These are phyloP conservation scores for Talaromyces thailandensis DNA, from an alignment of 495 filamentous ascomycete genomes.

Conservation along the genomic window DNA sequence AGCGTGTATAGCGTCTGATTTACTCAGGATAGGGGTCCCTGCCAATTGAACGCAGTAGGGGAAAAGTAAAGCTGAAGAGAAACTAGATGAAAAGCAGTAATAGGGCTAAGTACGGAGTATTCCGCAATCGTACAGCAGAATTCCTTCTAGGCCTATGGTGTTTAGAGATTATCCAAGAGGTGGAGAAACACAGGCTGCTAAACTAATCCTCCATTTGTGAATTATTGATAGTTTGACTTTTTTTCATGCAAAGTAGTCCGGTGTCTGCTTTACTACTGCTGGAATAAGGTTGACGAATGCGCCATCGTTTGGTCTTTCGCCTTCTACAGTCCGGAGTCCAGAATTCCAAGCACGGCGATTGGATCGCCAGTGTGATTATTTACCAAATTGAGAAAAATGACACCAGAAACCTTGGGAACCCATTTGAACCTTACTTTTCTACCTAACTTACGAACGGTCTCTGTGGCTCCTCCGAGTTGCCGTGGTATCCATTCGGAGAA, in stretches of 20 bases:
- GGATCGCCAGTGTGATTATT: background rate
- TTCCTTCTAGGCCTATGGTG: background rate
- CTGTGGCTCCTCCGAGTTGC: background rate
- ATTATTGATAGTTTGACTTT: background rate
- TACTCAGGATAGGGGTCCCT: background rate
- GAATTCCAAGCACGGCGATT: background rate
- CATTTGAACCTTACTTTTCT: background rate
- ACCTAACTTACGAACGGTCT: background rate
- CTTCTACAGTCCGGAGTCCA: background rate
- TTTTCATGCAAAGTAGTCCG: background rate
- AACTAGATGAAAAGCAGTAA: background rate
- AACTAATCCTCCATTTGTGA: background rate
- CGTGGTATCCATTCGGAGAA: background rate
- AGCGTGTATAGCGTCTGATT: background rate
- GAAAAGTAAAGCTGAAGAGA: background rate
- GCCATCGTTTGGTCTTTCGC: background rate
- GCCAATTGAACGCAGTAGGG: background rate
- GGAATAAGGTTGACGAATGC: background rate
- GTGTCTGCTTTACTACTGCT: too few species aligned
- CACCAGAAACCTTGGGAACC: background rate
- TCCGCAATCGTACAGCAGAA: background rate
- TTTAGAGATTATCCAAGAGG: background rate
- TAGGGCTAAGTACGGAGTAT: background rate
- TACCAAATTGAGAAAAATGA: background rate
- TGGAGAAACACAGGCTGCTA: background rate